Evolutionary conservation across 2,329 filamentous ascomycete species (phyloP).

Genomic region (Colletotrichum eleusines): DNA sequence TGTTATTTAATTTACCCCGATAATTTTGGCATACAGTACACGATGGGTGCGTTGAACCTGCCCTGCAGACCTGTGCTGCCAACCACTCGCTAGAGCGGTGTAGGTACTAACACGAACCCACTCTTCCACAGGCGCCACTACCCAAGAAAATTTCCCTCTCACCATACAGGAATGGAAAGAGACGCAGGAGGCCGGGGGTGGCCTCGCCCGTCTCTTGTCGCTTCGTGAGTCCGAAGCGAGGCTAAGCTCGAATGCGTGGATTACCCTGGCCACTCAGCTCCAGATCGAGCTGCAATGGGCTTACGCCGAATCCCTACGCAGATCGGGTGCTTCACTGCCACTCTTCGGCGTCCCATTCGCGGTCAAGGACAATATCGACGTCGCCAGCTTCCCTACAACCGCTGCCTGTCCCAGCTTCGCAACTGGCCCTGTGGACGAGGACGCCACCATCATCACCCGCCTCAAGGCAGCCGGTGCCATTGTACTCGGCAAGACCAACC

Average conservation of each 20-base stretch:
- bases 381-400: slow-evolving; percentile 63
- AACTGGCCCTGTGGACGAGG: slow-evolving; percentile 58
- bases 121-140: slow-evolving; percentile 26
- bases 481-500: slow-evolving; percentile 69
- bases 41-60: slow-evolving; percentile 32
- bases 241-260: slow-evolving; percentile 48
- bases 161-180: slow-evolving; percentile 45
- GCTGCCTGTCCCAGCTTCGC: slow-evolving; percentile 63
- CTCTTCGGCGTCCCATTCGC: slow-evolving; percentile 70
- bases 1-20: neutral
- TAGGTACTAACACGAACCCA: slow-evolving; percentile 26
- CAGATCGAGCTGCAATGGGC: slow-evolving; percentile 46
- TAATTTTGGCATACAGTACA: slow-evolving; percentile 8
- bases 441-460: slow-evolving; percentile 61
- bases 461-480: slow-evolving; percentile 66
- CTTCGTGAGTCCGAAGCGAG: slow-evolving; percentile 45
- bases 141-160: slow-evolving; percentile 38
- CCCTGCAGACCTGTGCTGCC: slow-evolving; percentile 6
- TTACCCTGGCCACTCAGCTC: slow-evolving; percentile 47
- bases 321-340: slow-evolving; percentile 57
- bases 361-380: slow-evolving; percentile 69
- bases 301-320: slow-evolving; percentile 59
- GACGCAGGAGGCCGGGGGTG: slow-evolving; percentile 45
- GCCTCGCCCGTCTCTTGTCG: slow-evolving; percentile 47
- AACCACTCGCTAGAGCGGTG: neutral